These are phyloP conservation scores for Solanum medicagineum DNA, from an alignment of 257 asterid genomes.

Conservation along the genomic window DNA sequence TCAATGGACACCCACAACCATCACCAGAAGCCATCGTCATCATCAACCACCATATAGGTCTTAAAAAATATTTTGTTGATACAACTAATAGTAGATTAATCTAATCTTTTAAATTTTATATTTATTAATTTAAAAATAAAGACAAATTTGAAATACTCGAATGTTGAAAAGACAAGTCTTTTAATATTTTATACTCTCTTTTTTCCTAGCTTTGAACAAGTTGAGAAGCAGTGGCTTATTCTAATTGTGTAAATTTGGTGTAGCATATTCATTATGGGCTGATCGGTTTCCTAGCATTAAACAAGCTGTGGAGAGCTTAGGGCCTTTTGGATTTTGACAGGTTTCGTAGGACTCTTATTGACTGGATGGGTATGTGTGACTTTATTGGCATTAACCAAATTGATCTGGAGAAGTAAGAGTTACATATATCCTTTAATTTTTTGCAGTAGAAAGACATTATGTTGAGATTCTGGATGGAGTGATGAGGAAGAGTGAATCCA, in stretches of 20 bases:
- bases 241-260: not conserved
- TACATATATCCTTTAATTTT: not conserved
- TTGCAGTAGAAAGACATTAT: not conserved
- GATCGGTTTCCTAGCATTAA: slow-evolving; percentile 50
- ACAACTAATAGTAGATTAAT: not conserved
- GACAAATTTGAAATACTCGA: not conserved
- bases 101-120: not conserved
- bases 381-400: not conserved
- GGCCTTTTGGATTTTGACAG: not conserved
- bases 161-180: not conserved
- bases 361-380: not conserved
- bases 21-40: not conserved
- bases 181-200: not conserved
- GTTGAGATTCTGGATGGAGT: not conserved
- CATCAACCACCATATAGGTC: not conserved
- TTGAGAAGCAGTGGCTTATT: not conserved
- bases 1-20: not conserved
- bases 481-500: not conserved
- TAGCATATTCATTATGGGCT: slow-evolving; percentile 67
- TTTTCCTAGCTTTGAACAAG: not conserved
- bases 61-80: not conserved
- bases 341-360: not conserved
- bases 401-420: not conserved
- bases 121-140: not conserved
- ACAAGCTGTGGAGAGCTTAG: slow-evolving; percentile 39